Evolutionary conservation across 495 filamentous ascomycete species (phyloP), one percentile per base, ranked within the genome.

Genomic region (Xylaria palmicola): DNA sequence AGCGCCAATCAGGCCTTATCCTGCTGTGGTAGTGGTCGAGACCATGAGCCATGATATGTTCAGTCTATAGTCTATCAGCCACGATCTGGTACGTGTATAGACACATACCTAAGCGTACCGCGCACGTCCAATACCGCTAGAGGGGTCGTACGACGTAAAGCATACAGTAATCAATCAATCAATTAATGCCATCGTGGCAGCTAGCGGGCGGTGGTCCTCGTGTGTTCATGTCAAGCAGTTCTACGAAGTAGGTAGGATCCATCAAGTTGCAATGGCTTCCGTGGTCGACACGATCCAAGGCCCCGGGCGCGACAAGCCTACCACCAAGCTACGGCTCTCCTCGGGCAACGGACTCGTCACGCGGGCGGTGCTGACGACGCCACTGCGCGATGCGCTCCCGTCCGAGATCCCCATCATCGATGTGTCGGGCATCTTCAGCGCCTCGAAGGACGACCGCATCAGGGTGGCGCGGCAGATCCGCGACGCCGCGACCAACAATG

Each of bases 371-470:
- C 61, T 79, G 20, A 63, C 63, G 43, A 64, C 62, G 5, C 77
- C 75, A 4, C 68, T 71, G 15, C 73, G 77, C 49, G 74, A 76
- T 30, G 76, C 75, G 24, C 64, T 62, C 1, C 67, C 72, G 8
- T 78, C 84, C 19, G 84, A 86, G 61, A 75, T 82, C 53, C 79
- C 79, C 43, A 68, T 81, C 60, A 79, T 82, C 60, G 72, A 79
- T 64, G 56, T 82, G 47, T 70, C 78, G 0, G 56, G 59, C 20
- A 72, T 74, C 13, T 77, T 75, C 67, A 75, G 70, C 43, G 24
- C 65, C 4, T 72, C 69, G 0, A 61, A 71, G 1, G 47, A 59
- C 2, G 72, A 60, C 10, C 75, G 77, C 3, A 45, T 73, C 50
- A 19, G 59, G 10, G 71, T 82, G 0, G 78, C 79, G 3, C 22